These are phyloP conservation scores for Ambrosia artemisiifolia DNA, from an alignment of 129 eudicot genomes.

Conservation along the genomic window DNA sequence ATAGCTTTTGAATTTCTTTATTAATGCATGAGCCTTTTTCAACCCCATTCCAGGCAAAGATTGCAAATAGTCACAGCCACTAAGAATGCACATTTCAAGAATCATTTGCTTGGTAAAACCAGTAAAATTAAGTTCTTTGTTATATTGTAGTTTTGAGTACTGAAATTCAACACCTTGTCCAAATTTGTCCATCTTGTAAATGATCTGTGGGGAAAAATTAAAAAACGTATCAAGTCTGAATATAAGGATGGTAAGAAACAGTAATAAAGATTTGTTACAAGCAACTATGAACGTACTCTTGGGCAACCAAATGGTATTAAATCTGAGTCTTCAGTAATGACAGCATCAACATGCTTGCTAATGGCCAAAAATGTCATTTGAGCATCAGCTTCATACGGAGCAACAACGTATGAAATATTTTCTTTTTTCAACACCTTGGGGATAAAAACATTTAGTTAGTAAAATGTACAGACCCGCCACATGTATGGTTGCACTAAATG, in stretches of 20 bases:
- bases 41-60: constrained; percentile 98
- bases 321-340: constrained; percentile 97
- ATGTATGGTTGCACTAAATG: not conserved
- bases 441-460: not conserved
- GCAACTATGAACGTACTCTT: constrained; percentile 46
- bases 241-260: constrained; percentile 1
- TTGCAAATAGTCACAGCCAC: constrained; percentile 94
- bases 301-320: constrained; percentile 96
- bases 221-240: constrained; percentile 1
- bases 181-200: constrained; percentile 97
- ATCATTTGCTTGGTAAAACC: constrained; percentile 86
- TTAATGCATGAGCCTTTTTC: constrained; percentile 77
- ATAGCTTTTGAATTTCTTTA: constrained; percentile 67
- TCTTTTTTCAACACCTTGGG: constrained; percentile 74
- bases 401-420: constrained; percentile 70
- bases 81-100: constrained; percentile 90
- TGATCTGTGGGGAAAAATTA: constrained; percentile 42
- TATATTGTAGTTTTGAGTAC: constrained; percentile 51
- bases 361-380: constrained; percentile 94
- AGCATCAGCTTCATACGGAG: constrained; percentile 99
- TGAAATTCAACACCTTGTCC: constrained; percentile 97
- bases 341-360: constrained; percentile 84
- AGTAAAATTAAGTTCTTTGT: constrained; percentile 59
- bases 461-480: not conserved
- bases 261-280: constrained; percentile 6